Conservation (phyloP, 441 rosid species). For the Geranium incanum region DNA sequence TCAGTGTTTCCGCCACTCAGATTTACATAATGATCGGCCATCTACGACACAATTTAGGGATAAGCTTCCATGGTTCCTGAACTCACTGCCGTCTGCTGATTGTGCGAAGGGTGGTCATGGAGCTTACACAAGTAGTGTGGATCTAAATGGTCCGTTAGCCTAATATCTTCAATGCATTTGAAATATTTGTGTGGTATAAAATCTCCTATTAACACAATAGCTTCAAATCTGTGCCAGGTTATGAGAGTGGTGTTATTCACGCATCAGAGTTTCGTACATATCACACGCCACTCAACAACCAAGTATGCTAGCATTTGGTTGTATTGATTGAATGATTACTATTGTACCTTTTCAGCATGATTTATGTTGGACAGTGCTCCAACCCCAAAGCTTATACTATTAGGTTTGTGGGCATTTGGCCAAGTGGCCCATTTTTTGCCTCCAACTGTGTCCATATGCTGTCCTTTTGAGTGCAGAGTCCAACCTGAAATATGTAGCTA, state of each 20-base stretch:
- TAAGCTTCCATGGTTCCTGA: slow-evolving; percentile 72
- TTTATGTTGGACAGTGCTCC: not conserved
- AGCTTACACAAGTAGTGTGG: slow-evolving; percentile 61
- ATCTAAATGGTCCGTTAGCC: slow-evolving; percentile 45
- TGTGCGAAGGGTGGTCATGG: slow-evolving; percentile 88
- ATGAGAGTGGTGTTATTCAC: slow-evolving; percentile 50
- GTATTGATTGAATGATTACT: slow-evolving; percentile 5
- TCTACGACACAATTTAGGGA: slow-evolving; percentile 53
- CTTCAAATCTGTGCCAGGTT: slow-evolving; percentile 36
- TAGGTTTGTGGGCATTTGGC: no score
- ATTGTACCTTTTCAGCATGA: slow-evolving; percentile 10
- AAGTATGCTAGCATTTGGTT: slow-evolving; percentile 35
- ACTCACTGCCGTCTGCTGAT: slow-evolving; percentile 69
- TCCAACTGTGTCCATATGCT: no score
- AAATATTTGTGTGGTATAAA: not conserved
- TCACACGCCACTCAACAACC: slow-evolving; percentile 64
- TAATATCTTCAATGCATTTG: slow-evolving; percentile 10
- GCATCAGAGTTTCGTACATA: slow-evolving; percentile 73
- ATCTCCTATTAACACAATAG: slow-evolving; percentile 2
- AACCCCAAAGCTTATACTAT: no score
- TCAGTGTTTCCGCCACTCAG: slow-evolving; percentile 66
- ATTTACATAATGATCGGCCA: slow-evolving; percentile 50
- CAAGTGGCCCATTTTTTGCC: no score
- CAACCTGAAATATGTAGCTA: no score
- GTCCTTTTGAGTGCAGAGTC: no score